Evolutionary conservation across 2,329 filamentous ascomycete species (phyloP), one percentile per base, ranked within the genome.

Genomic region (Falciphora oryzae): DNA sequence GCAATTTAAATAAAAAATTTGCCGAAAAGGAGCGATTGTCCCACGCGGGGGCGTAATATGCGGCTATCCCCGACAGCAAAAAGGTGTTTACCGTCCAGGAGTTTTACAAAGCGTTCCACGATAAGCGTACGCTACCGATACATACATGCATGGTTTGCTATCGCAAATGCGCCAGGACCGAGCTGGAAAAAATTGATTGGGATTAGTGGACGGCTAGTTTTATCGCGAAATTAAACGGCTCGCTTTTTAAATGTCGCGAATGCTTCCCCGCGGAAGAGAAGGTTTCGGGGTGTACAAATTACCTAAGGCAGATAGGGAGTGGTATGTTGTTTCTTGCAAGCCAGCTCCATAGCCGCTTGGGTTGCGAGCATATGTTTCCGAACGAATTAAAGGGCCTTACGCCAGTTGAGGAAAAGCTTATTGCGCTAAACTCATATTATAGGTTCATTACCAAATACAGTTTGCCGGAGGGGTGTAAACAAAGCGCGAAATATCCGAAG

Each of bases 401-500:
- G 29, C 29, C 6, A 29, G 29, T 29, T 29, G 6, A 29, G 29
- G 29, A 29, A 29, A 29, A 29, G 29, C 44, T 53, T 53, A 53
- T 53, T 53, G n/a, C 44, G 44, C n/a, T 53, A 53, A 53, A 53
- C n/a, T 53, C 44, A 4, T 53, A 8, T 8, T 53, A 53, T 53
- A 8, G n/a, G 44, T 53, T 53, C 8, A 53, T 53, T 8, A 53
- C 44, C 44, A 53, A 53, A n/a, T 53, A 53, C n/a, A 53, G 44
- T 8, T 53, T 53, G n/a, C n/a, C n/a, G n/a, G n/a, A 53, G 14
- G n/a, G 44, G 44, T 53, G n/a, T 53, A 53, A 53, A 53, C n/a
- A 53, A 53, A 53, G 44, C n/a, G n/a, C n/a, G n/a, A 53, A 8
- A 53, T 53, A 53, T 53, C n/a, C n/a, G n/a, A 53, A 53, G 44